Conservation (phyloP, 1,139 yeast species). For the Wickerhamomyces sp. region DNA sequence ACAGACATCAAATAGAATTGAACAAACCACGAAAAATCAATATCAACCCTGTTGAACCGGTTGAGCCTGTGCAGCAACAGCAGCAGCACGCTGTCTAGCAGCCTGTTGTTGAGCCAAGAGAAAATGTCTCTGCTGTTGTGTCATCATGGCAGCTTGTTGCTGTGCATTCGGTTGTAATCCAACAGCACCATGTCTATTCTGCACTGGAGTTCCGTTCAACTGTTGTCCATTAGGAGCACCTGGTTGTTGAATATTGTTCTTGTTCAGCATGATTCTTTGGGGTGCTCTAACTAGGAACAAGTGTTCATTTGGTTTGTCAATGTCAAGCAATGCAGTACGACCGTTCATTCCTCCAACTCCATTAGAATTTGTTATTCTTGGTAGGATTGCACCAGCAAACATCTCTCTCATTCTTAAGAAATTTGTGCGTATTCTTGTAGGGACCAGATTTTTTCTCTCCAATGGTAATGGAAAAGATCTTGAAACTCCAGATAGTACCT, state of each 20-base stretch:
- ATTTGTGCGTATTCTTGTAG: slow-evolving; percentile 63
- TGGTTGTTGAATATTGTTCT: slow-evolving; percentile 18
- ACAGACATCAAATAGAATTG: not conserved
- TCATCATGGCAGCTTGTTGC: slow-evolving; percentile 1
- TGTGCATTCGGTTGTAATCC: not conserved
- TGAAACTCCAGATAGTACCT: slow-evolving; percentile 87
- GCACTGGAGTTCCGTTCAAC: not conserved
- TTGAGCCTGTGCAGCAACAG: slow-evolving; percentile 6
- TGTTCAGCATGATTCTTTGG: slow-evolving; percentile 29
- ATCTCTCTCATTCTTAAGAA: slow-evolving; percentile 81
- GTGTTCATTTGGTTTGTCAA: slow-evolving; percentile 54
- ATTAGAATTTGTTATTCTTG: slow-evolving; percentile 29
- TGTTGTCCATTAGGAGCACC: not conserved
- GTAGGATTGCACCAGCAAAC: slow-evolving; percentile 69
- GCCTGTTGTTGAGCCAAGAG: slow-evolving; percentile 1
- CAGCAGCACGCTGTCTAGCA: slow-evolving; percentile 3
- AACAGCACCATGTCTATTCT: not conserved
- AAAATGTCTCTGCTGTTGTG: slow-evolving; percentile 5
- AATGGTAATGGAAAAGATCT: slow-evolving; percentile 77
- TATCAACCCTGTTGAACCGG: not conserved
- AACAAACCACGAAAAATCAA: not conserved
- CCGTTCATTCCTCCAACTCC: slow-evolving; percentile 64
- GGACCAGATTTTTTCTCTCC: slow-evolving; percentile 68
- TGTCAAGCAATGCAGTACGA: slow-evolving; percentile 67
- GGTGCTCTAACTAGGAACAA: slow-evolving; percentile 64